These are phyloP conservation scores for Malus orientalis DNA, from an alignment of 306 rosid genomes.

Conservation along the genomic window DNA sequence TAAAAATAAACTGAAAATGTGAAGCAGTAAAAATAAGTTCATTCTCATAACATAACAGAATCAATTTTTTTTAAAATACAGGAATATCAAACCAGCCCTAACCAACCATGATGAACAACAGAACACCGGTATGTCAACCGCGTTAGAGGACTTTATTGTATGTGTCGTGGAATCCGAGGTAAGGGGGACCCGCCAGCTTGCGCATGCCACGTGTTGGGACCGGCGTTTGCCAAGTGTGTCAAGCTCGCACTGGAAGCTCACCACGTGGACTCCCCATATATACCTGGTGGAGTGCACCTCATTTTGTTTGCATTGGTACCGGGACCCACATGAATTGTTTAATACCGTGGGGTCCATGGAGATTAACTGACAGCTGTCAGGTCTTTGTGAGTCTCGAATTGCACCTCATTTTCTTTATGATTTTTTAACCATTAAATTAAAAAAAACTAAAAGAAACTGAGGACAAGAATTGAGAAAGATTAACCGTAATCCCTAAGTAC, in stretches of 20 bases:
- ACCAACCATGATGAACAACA: background rate
- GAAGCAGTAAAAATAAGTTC: no score
- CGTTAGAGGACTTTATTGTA: background rate
- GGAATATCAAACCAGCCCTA: no score
- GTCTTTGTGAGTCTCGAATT: background rate
- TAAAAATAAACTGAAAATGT: no score
- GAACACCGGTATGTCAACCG: background rate
- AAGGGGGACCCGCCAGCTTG: background rate
- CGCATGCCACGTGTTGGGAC: slow-evolving; percentile 32
- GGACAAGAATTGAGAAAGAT: no score
- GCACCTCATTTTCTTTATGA: no score
- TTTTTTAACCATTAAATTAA: no score
- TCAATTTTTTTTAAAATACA: no score
- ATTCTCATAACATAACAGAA: no score
- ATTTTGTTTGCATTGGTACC: background rate
- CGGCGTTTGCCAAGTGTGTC: slow-evolving; percentile 17
- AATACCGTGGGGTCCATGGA: background rate
- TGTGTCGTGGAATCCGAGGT: background rate
- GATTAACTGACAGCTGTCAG: background rate
- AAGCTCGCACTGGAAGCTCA: background rate
- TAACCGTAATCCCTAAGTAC: no score
- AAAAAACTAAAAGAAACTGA: no score
- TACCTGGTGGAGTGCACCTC: background rate
- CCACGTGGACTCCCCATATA: slow-evolving; percentile 33
- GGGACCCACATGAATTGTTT: background rate